phyloP scores from a whole-genome alignment of 768 basidiomycete genomes.

The Candolleomyces efflorescens region DNA sequence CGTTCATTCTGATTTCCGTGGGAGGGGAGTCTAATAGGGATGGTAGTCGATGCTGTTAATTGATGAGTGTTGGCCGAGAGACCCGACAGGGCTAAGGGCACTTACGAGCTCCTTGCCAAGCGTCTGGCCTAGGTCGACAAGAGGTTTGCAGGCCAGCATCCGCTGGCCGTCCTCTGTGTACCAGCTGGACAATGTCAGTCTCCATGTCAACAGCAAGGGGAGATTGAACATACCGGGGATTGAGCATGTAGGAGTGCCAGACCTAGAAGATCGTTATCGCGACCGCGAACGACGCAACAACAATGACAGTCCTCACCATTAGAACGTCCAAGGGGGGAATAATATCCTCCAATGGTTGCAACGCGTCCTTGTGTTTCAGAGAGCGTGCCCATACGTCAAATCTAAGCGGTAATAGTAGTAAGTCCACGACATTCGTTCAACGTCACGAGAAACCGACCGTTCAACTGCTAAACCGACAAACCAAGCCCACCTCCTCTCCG shows the following conservation, averaged over 20 bases:
- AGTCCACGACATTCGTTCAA: neutral
- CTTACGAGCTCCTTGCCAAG: neutral
- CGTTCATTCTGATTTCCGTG: neutral
- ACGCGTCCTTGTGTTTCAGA: conserved; percentile 10
- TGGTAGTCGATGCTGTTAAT: neutral
- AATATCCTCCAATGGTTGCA: conserved; percentile 10
- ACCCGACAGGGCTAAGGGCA: neutral
- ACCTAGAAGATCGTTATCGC: conserved; percentile 14
- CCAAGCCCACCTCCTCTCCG: conserved; percentile 29
- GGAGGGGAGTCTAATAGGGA: neutral
- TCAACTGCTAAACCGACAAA: conserved; percentile 34
- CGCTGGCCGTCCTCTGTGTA: conserved; percentile 24
- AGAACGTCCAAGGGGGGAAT: conserved; percentile 34
- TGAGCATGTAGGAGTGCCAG: conserved; percentile 35
- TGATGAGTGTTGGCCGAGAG: neutral
- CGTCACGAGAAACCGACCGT: conserved; percentile 16
- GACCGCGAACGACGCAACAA: neutral
- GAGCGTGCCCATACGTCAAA: conserved; percentile 25
- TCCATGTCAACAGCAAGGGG: neutral
- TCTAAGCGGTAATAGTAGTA: conserved; percentile 12
- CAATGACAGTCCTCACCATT: conserved; percentile 24
- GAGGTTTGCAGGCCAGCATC: neutral
- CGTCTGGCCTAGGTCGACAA: neutral
- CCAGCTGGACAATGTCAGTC: neutral
- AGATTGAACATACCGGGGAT: conserved; percentile 17